Evolutionary conservation across 2,329 filamentous ascomycete species (phyloP).

Genomic region (Canariomyces notabilis): DNA sequence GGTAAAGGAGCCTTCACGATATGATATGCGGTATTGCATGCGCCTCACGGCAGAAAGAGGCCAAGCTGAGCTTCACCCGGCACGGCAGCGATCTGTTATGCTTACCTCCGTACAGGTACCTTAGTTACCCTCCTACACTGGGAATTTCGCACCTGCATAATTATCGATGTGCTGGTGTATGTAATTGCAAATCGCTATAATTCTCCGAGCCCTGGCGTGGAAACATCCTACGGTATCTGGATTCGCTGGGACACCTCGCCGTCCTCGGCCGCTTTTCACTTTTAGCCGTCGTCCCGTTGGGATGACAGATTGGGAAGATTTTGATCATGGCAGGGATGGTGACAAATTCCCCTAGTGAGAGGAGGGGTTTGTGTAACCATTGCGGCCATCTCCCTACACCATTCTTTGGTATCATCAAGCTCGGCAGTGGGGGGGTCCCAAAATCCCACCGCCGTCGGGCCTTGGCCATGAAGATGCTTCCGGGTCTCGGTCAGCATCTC

Average conservation of each 20-base stretch:
- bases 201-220: not conserved
- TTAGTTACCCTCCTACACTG: too few relatives aligned
- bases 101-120: too few relatives aligned
- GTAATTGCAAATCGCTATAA: not conserved
- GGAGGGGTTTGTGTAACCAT: constrained; percentile 5
- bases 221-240: not conserved
- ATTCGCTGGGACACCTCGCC: too few relatives aligned
- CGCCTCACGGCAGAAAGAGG: constrained; percentile 5
- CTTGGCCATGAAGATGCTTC: constrained; percentile 4
- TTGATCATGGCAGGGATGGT: constrained; percentile 2
- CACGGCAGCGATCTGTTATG: constrained; percentile 4
- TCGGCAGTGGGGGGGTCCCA: constrained; percentile 1
- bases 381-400: too few relatives aligned
- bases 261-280: constrained; percentile 16
- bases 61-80: constrained; percentile 1
- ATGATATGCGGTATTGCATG: not conserved
- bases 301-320: not conserved
- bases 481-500: constrained; percentile 11
- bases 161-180: too few relatives aligned
- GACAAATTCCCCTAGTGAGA: constrained; percentile 3
- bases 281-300: constrained; percentile 18
- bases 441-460: not conserved
- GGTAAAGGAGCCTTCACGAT: not conserved
- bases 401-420: not conserved
- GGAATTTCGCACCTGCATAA: too few relatives aligned